Evolutionary conservation across 1,284 basidiomycete genomes (phyloP).

Genomic region (Tylopilus sp.): DNA sequence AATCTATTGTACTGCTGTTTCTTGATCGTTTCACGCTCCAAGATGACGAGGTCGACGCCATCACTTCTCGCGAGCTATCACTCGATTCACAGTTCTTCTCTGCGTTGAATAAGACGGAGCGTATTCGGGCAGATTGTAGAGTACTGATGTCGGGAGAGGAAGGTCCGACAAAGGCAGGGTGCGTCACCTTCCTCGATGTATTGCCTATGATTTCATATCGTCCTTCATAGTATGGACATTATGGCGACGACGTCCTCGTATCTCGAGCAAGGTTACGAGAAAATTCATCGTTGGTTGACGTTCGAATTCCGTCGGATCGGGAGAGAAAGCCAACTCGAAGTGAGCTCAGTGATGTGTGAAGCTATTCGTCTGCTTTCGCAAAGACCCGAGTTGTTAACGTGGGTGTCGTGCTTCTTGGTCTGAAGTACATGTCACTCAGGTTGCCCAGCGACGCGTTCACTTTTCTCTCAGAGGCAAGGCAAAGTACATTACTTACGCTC

Average conservation of each 20-base stretch:
- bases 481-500: slow-evolving; percentile 79
- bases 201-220: slow-evolving; percentile 4
- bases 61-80: slow-evolving; percentile 84
- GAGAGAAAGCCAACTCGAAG: slow-evolving; percentile 84
- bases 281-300: slow-evolving; percentile 88
- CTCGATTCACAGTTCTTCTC: slow-evolving; percentile 82
- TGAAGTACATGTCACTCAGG: neutral
- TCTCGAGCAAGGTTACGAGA: slow-evolving; percentile 91
- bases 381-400: slow-evolving; percentile 86
- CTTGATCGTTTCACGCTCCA: slow-evolving; percentile 88
- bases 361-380: slow-evolving; percentile 79
- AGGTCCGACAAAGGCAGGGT: slow-evolving; percentile 86
- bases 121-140: slow-evolving; percentile 87
- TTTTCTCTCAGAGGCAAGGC: slow-evolving; percentile 85
- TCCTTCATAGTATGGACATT: slow-evolving; percentile 79
- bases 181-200: slow-evolving; percentile 32
- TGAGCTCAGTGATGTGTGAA: slow-evolving; percentile 76
- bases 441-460: slow-evolving; percentile 78
- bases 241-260: slow-evolving; percentile 85
- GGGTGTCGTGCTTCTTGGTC: slow-evolving; percentile 39
- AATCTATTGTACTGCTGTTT: slow-evolving; percentile 84
- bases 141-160: slow-evolving; percentile 90
- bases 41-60: slow-evolving; percentile 76
- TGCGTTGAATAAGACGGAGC: slow-evolving; percentile 89
- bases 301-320: slow-evolving; percentile 90